phyloP scores from a whole-genome alignment of 805 yeast genomes.

The Ogataea allantospora region DNA sequence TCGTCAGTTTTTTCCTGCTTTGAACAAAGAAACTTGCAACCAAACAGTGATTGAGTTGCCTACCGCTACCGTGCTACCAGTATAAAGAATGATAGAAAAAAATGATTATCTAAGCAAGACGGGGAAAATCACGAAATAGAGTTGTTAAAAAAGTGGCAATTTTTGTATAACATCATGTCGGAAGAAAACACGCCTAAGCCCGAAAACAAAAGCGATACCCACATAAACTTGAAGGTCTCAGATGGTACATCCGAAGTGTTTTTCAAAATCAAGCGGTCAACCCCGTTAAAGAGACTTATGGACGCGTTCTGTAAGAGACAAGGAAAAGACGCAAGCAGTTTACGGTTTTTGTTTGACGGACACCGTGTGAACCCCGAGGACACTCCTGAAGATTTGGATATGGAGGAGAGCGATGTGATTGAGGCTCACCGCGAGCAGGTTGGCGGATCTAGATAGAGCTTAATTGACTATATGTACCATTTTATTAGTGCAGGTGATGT shows the following conservation, averaged over 20 bases:
- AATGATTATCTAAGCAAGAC: slow-evolving; percentile 6
- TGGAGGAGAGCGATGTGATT: slow-evolving; percentile 94
- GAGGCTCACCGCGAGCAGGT: slow-evolving; percentile 97
- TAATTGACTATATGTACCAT: no score
- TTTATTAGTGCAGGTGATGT: no score
- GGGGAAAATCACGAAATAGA: slow-evolving; percentile 2
- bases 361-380: slow-evolving; percentile 82
- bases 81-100: background rate
- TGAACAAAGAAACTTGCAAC: slow-evolving; percentile 11
- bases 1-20: slow-evolving; percentile 26
- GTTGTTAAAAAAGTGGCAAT: slow-evolving; percentile 8
- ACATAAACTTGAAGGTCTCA: slow-evolving; percentile 89
- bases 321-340: slow-evolving; percentile 78
- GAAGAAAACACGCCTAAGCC: slow-evolving; percentile 32
- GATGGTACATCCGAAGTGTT: slow-evolving; percentile 93
- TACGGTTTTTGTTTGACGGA: slow-evolving; percentile 92
- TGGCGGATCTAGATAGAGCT: slow-evolving; percentile 45
- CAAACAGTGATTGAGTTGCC: slow-evolving; percentile 11
- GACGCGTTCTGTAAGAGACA: slow-evolving; percentile 98
- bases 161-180: slow-evolving; percentile 25
- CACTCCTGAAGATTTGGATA: slow-evolving; percentile 89
- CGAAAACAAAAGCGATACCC: slow-evolving; percentile 51
- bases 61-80: slow-evolving; percentile 5
- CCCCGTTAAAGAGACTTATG: slow-evolving; percentile 91
- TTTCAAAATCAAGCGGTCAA: slow-evolving; percentile 90